These are phyloP conservation scores for Chalciporus chontae DNA, from an alignment of 768 basidiomycete genomes.

Conservation along the genomic window DNA sequence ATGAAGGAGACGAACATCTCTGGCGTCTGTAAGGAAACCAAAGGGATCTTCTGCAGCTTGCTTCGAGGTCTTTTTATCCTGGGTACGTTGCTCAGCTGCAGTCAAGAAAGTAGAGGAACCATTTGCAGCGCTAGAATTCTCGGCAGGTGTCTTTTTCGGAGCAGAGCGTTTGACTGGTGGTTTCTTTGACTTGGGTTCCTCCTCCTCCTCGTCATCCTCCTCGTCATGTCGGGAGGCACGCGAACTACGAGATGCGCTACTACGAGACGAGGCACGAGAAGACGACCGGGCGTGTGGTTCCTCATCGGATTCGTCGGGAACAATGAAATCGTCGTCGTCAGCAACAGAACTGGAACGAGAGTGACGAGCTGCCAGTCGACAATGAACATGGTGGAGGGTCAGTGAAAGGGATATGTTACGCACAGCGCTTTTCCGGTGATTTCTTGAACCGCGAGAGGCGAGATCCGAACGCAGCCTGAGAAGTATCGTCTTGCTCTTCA, in stretches of 20 bases:
- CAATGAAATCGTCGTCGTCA: conserved; percentile 74
- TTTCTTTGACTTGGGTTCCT: conserved; percentile 34
- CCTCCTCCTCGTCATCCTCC: conserved; percentile 41
- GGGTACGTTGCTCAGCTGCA: conserved; percentile 73
- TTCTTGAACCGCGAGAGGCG: conserved; percentile 64
- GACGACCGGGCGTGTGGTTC: conserved; percentile 47
- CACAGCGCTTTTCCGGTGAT: conserved; percentile 54
- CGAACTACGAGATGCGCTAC: conserved; percentile 30
- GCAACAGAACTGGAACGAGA: conserved; percentile 38
- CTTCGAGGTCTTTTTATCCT: conserved; percentile 80
- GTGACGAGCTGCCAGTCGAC: conserved; percentile 35
- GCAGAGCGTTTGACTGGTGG: conserved; percentile 33
- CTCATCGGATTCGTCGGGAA: conserved; percentile 59
- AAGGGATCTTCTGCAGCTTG: conserved; percentile 76
- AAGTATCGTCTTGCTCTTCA: conserved; percentile 38
- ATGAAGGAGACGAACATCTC: conserved; percentile 51
- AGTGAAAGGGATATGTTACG: conserved; percentile 8
- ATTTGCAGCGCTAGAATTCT: conserved; percentile 29
- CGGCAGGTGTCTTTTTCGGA: conserved; percentile 28
- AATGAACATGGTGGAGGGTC: conserved; percentile 7
- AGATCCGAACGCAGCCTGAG: conserved; percentile 47
- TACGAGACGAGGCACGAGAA: conserved; percentile 49
- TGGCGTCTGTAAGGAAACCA: conserved; percentile 64
- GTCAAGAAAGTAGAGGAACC: conserved; percentile 60
- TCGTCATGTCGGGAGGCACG: conserved; percentile 34